These are phyloP conservation scores for Pythium grandisporangium DNA, from an alignment of 352 stramenopile species.

Conservation along the genomic window DNA sequence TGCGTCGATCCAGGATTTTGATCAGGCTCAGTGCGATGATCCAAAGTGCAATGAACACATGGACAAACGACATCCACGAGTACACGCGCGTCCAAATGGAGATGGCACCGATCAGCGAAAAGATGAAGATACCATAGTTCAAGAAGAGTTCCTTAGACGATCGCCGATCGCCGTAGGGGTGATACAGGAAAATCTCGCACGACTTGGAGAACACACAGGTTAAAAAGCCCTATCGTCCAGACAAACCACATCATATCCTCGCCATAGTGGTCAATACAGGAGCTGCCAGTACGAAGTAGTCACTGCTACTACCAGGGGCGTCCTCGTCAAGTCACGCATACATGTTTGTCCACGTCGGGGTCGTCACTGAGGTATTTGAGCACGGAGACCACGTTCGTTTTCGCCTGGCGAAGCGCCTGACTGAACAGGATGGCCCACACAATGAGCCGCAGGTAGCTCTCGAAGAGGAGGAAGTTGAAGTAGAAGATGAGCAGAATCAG, in stretches of 20 bases:
- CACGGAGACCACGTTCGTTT: conserved; percentile 77
- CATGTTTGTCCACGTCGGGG: conserved; percentile 57
- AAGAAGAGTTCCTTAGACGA: conserved; percentile 77
- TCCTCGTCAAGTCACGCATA: too few relatives aligned
- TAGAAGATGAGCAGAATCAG: conserved; percentile 82
- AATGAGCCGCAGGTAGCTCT: conserved; percentile 84
- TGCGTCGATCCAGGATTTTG: conserved; percentile 73
- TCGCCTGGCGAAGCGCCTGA: conserved; percentile 76
- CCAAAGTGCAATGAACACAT: conserved; percentile 59
- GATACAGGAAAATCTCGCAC: conserved; percentile 62
- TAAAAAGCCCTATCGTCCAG: conserved; percentile 50
- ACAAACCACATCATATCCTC: too few relatives aligned
- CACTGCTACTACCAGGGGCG: too few relatives aligned
- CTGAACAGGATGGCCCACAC: conserved; percentile 84
- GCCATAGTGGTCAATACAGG: too few relatives aligned
- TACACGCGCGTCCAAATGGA: conserved; percentile 85
- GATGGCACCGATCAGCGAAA: conserved; percentile 71
- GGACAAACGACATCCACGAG: conserved; percentile 71
- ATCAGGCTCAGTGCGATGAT: conserved; percentile 55
- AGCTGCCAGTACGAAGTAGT: too few relatives aligned
- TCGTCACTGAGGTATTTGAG: conserved; percentile 81
- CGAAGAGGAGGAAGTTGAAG: conserved; percentile 87
- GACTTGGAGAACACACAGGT: conserved; percentile 77
- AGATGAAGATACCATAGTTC: conserved; percentile 85
- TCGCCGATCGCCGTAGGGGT: conserved; percentile 49